These are phyloP conservation scores for Aureobasidium melanogenum DNA, from an alignment of 2,329 filamentous ascomycete genomes.

Conservation along the genomic window DNA sequence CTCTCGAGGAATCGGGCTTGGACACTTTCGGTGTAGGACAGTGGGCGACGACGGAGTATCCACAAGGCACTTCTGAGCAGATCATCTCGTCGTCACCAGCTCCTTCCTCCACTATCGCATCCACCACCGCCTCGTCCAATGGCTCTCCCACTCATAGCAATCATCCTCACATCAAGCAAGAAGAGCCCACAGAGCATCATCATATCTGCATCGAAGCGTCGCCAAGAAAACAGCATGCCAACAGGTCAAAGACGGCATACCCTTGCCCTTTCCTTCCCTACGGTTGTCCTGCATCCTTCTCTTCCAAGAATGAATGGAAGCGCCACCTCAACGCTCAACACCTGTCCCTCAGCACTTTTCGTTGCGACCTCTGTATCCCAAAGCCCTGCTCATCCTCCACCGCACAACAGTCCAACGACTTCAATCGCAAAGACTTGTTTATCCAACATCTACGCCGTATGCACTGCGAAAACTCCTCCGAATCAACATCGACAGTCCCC, in stretches of 20 bases:
- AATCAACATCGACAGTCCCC: conserved; percentile 28
- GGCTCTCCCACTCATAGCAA: not conserved
- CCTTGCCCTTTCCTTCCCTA: conserved; percentile 71
- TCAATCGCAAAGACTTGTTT: conserved; percentile 89
- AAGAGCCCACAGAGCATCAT: not conserved
- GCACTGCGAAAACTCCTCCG: conserved; percentile 45
- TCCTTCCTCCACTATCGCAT: not conserved
- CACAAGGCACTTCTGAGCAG: not conserved
- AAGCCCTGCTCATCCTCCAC: conserved; percentile 10
- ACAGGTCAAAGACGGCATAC: conserved; percentile 38
- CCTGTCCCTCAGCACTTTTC: conserved; percentile 53
- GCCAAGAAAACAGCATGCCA: not conserved
- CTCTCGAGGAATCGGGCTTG: not conserved
- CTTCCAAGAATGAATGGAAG: conserved; percentile 92
- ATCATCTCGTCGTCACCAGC: not conserved
- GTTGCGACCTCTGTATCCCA: conserved; percentile 49
- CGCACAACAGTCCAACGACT: conserved; percentile 45
- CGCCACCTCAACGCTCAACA: conserved; percentile 77
- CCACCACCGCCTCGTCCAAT: not conserved
- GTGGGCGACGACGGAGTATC: not conserved
- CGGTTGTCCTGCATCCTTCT: conserved; percentile 64
- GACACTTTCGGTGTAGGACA: not conserved
- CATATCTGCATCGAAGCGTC: not conserved
- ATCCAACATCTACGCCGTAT: conserved; percentile 81
- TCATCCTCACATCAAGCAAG: not conserved